phyloP scores from a whole-genome alignment of 345 rosid genomes.

The Hirschfeldia incana region DNA sequence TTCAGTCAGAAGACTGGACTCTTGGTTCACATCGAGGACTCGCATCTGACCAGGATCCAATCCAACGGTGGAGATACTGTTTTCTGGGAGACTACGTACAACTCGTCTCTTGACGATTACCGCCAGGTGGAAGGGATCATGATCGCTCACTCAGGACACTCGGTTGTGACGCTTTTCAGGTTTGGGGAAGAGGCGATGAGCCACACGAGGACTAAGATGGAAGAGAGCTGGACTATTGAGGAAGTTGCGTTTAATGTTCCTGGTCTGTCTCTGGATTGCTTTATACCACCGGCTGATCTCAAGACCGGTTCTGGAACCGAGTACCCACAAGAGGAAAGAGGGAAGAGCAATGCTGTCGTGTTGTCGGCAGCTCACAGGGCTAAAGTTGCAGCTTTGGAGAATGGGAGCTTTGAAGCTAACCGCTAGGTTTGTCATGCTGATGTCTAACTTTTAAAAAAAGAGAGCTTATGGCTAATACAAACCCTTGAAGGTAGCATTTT shows the following conservation, averaged over 20 bases:
- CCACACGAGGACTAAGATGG: conserved; percentile 91
- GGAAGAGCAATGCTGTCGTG: conserved; percentile 45
- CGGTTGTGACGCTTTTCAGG: conserved; percentile 83
- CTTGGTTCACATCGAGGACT: conserved; percentile 81
- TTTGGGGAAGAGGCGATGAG: conserved; percentile 90
- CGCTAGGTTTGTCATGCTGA: conserved; percentile 33
- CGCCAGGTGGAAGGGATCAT: conserved; percentile 86
- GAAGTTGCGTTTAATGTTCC: conserved; percentile 96
- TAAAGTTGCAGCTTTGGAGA: conserved; percentile 77
- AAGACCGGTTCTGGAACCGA: conserved; percentile 57
- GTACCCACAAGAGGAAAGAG: conserved; percentile 64
- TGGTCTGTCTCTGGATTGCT: conserved; percentile 80
- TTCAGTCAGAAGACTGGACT: conserved; percentile 92
- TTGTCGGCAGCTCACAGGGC: conserved; percentile 55
- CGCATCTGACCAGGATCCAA: conserved; percentile 83
- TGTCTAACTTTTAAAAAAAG: conserved; percentile 16
- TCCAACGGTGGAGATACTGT: conserved; percentile 77
- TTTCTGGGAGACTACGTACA: conserved; percentile 91
- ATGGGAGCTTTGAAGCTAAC: conserved; percentile 34
- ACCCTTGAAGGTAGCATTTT: conserved; percentile 30
- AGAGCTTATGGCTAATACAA: conserved; percentile 18
- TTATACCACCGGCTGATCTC: conserved; percentile 88
- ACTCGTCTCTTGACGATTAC: conserved; percentile 78
- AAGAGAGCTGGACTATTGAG: conserved; percentile 91
- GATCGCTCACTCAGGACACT: conserved; percentile 93